Evolutionary conservation across 225 moss, liverwort and hornwort genomes (phyloP), one percentile per base, ranked within the genome.

Genomic region (Bryoerythrophyllum caledonicum): DNA sequence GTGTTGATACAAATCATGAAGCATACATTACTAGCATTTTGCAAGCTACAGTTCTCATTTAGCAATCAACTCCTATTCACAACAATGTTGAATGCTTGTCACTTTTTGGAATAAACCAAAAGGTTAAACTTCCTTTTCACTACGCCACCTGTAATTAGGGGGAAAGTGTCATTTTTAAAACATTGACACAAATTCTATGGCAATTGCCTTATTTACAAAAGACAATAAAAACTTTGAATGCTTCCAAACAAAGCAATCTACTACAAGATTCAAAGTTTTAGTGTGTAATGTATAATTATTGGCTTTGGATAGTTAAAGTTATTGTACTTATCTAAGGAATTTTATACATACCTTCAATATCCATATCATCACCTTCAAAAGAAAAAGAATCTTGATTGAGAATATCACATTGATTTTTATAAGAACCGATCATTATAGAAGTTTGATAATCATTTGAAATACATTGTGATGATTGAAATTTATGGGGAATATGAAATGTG

Each of bases 271-370:
- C 32, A 77, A 57, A 51, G 35, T 72, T 68, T 64, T 41, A 64
- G 34, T 59, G 51, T 60, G 6, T 48, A 57, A 56, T n/a, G 11
- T 26, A 52, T 65, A 24, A 12, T 34, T 51, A 75, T 52, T 26
- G 41, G 37, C 1, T 74, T 2, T 0, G 53, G 59, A 19, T 26
- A 49, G 0, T 25, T 37, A 20, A 49, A 40, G 30, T 32, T 57
- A 10, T 6, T 49, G 6, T 17, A 49, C 10, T 12, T 16, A 1
- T 70, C 0, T 3, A 0, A 2, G 43, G 6, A 26, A 27, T 52
- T 35, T 0, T 44, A 56, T 12, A 0, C 13, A 14, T 74, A 92
- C 93, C 93, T 88, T 93, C 93, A 82, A 90, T 93, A 62, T 81
- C 81, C 84, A 81, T 81, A 44, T 93, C 91, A 35, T 89, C 78